Percentiles rank a stretch among this genome's conserved stretches.
Evolutionary conservation across 2,329 filamentous ascomycete genomes (phyloP).

Genomic region (Ophiostoma ulmi): DNA sequence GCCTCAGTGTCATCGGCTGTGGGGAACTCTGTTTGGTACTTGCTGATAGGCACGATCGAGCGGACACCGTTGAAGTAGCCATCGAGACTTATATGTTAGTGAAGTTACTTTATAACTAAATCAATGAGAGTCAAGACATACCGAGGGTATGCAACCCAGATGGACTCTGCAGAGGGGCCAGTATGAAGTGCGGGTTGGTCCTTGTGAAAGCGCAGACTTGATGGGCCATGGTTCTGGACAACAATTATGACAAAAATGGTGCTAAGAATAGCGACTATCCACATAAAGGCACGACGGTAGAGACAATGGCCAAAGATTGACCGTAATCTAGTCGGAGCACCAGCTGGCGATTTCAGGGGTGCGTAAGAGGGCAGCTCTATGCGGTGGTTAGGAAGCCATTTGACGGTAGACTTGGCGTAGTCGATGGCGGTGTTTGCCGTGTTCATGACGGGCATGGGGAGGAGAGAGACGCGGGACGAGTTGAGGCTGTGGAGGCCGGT

Average conservation of each 20-base stretch:
- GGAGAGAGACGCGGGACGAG: conserved; percentile 22
- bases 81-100: conserved; percentile 55
- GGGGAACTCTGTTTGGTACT: conserved; percentile 72
- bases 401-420: conserved; percentile 24
- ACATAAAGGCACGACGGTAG: conserved; percentile 49
- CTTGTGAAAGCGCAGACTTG: conserved; percentile 27
- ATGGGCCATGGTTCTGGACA: conserved; percentile 26
- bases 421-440: conserved; percentile 26
- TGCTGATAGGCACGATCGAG: conserved; percentile 56
- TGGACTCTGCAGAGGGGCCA: conserved; percentile 29
- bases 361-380: conserved; percentile 24
- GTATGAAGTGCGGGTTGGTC: conserved; percentile 31
- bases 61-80: conserved; percentile 76
- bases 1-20: conserved; percentile 31
- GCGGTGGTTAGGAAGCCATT: conserved; percentile 22
- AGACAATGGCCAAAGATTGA: conserved; percentile 48
- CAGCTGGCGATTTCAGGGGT: conserved; percentile 16
- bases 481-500: conserved; percentile 21
- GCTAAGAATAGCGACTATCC: conserved; percentile 39
- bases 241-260: conserved; percentile 28
- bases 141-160: conserved; percentile 42
- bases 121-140: conserved; percentile 32
- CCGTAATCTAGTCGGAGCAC: conserved; percentile 17
- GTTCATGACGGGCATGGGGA: conserved; percentile 26
- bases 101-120: not conserved